These are phyloP conservation scores for Ogataea paradorogensis DNA, from an alignment of 805 yeast genomes.

Conservation along the genomic window DNA sequence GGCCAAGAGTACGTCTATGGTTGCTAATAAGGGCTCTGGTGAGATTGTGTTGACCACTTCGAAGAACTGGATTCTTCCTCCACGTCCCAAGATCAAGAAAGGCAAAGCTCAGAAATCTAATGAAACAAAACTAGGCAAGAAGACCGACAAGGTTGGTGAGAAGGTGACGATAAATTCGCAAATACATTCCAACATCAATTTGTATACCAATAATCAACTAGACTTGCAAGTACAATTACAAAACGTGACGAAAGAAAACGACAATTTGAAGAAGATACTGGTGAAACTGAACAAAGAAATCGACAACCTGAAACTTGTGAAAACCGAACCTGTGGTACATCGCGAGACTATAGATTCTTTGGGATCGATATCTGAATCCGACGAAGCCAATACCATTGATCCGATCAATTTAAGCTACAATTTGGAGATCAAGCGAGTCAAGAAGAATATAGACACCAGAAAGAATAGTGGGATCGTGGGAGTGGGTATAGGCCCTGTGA, in stretches of 20 bases:
- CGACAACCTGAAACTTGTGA: slow-evolving; percentile 28
- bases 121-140: slow-evolving; percentile 3
- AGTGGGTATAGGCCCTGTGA: slow-evolving; percentile 6
- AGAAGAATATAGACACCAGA: slow-evolving; percentile 12
- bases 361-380: slow-evolving; percentile 1
- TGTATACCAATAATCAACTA: slow-evolving; percentile 29
- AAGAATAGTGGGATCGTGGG: slow-evolving; percentile 5
- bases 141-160: slow-evolving; percentile 16
- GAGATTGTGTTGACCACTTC: slow-evolving; percentile 35
- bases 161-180: slow-evolving; percentile 31
- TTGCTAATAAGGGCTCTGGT: slow-evolving; percentile 25
- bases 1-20: slow-evolving; percentile 14
- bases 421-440: slow-evolving; percentile 31
- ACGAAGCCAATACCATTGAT: slow-evolving; percentile 28
- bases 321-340: slow-evolving; percentile 16
- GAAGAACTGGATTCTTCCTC: slow-evolving; percentile 53
- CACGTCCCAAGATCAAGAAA: slow-evolving; percentile 43
- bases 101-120: slow-evolving; percentile 8
- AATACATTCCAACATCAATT: slow-evolving; percentile 36
- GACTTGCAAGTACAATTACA: slow-evolving; percentile 40
- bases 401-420: slow-evolving; percentile 33
- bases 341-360: not conserved
- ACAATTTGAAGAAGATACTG: slow-evolving; percentile 40
- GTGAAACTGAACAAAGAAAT: slow-evolving; percentile 41
- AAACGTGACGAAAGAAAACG: slow-evolving; percentile 42